Base-by-base conservation (phyloP, 306 rosid species). In the Oemleria cerasiformis region DNA sequence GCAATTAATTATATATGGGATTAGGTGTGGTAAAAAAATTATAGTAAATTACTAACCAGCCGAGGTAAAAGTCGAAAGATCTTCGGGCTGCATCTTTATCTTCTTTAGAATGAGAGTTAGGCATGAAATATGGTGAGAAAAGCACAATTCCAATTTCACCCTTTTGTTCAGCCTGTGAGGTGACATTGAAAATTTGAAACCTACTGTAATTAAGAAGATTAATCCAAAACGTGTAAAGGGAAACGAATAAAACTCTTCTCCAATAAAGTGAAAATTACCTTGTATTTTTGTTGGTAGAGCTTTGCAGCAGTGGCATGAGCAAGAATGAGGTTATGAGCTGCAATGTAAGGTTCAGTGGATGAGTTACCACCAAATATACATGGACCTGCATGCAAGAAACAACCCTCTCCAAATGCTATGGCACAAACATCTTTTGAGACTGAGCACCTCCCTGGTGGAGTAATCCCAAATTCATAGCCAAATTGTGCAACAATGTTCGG, bases 371-470 rank as follows among this genome's bases (percentile, higher is more conserved):
- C 78, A 8, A 50, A 73, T 0, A 10, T 19, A 45, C 74, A 65
- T 36, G 77, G 83, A 65, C 64, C 71, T 6, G 23, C 4, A 12
- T 38, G 55, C 48, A 76, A 50, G 0, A 90, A 82, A 34, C 94
- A 88, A 63, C 85, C 71, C 19, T 76, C 84, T 2, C 86, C 71
- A 2, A 59, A 68, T 0, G 89, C 91, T 3, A 67, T 45, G 16
- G 55, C 77, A 64, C 87, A 86, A 9, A 62, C 72, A 9, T 51
- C 82, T 3, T 43, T 58, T 4, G 80, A 73, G 8, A 78, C 65
- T 2, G 94, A 88, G 19, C 94, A 88, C 74, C 88, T 80, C 36
- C 79, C 84, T 3, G 91, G 89, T 20, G 94, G 79, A 16, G 75
- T 71, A 2, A 65, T 78, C 0, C 94, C 94, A 6, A 70, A 48